Percentiles rank a stretch among this genome's conserved stretches.
Conservation (phyloP, 208 protist species). For the Naegleria fowleri region DNA sequence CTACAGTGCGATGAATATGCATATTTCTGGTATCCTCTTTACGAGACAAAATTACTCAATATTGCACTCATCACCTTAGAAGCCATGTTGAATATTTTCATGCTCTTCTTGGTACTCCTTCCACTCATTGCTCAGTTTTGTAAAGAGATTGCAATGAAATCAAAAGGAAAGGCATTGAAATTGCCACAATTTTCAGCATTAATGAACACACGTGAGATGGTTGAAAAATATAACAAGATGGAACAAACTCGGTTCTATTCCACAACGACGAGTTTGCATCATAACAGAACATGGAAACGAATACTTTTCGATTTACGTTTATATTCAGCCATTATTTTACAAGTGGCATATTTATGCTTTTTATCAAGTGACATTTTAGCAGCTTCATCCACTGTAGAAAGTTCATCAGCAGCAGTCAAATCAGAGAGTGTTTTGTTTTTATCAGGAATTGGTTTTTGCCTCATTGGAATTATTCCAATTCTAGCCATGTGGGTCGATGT, state of each 20-base stretch:
- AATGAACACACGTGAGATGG: background rate
- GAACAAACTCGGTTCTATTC: background rate
- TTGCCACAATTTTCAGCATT: background rate
- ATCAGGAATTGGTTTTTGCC: background rate
- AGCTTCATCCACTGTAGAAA: background rate
- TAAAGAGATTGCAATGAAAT: background rate
- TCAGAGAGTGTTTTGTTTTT: background rate
- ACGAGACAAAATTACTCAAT: background rate
- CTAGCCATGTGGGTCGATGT: background rate
- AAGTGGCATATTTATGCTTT: background rate
- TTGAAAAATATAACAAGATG: background rate
- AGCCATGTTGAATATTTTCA: background rate
- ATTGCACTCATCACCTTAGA: background rate
- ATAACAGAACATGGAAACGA: background rate
- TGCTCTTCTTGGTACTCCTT: background rate
- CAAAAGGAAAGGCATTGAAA: background rate
- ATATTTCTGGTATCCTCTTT: background rate
- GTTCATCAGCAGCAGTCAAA: background rate
- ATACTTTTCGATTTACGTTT: background rate
- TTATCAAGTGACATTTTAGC: background rate
- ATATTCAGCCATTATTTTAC: background rate
- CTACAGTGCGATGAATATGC: background rate
- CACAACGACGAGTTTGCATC: background rate
- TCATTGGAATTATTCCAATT: background rate
- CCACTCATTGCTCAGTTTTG: background rate